Conservation (phyloP, 805 yeast genomes). For the Saccharomycopsis olivae region DNA sequence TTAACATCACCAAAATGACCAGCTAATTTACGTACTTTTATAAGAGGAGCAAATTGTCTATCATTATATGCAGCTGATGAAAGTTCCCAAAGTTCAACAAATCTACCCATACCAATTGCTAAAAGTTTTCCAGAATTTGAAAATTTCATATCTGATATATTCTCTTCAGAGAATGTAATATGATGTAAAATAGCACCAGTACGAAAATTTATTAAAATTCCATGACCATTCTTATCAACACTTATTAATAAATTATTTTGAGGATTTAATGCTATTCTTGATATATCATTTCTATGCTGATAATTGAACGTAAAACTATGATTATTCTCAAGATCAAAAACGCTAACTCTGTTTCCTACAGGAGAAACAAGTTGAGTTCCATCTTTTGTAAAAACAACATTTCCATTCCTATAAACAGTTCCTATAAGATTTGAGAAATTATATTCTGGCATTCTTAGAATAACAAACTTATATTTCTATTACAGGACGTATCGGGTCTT, state of each 20-base stretch:
- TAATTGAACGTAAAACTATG: slow-evolving; percentile 82
- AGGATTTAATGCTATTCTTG: slow-evolving; percentile 68
- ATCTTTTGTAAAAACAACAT: slow-evolving; percentile 73
- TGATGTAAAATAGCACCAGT: slow-evolving; percentile 84
- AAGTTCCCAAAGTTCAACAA: slow-evolving; percentile 88
- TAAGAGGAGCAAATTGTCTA: slow-evolving; percentile 92
- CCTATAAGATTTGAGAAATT: slow-evolving; percentile 84
- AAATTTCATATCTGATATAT: slow-evolving; percentile 64
- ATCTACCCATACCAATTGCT: slow-evolving; percentile 76
- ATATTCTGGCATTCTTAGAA: too few relatives aligned
- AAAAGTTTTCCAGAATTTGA: slow-evolving; percentile 83
- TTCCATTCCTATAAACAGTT: slow-evolving; percentile 92
- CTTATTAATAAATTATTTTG: slow-evolving; percentile 74
- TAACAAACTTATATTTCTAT: too few relatives aligned
- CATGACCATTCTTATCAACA: slow-evolving; percentile 88
- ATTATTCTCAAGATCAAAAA: slow-evolving; percentile 77
- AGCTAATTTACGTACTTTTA: slow-evolving; percentile 79
- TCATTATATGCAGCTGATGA: slow-evolving; percentile 57
- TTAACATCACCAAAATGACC: slow-evolving; percentile 84
- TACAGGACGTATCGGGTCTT: too few relatives aligned
- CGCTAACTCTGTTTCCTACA: slow-evolving; percentile 87
- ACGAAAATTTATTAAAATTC: slow-evolving; percentile 76
- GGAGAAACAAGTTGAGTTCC: slow-evolving; percentile 81
- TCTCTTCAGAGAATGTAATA: slow-evolving; percentile 73
- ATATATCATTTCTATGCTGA: slow-evolving; percentile 82